Conservation (phyloP, 140 eudicot species). For the Bidens hawaiensis region DNA sequence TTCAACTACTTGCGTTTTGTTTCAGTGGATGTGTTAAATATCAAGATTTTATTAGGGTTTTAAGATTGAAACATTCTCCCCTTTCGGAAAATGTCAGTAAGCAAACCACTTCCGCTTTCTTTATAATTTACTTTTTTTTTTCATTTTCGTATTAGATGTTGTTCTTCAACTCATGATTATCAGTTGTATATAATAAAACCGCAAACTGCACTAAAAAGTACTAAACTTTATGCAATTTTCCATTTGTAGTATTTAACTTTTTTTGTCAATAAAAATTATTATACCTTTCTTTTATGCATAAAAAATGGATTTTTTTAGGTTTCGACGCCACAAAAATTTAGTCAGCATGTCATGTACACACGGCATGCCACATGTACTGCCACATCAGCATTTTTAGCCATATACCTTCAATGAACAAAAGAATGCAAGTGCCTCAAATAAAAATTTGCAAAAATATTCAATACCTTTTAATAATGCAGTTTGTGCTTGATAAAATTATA, state of each 20-base stretch:
- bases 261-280: background rate
- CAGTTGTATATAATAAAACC: background rate
- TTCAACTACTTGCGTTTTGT: conserved; percentile 5
- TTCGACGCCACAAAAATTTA: background rate
- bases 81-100: conserved; percentile 65
- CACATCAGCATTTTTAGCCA: too few species aligned
- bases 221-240: background rate
- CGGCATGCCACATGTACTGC: background rate
- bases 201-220: background rate
- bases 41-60: conserved; percentile 50
- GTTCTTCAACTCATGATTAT: background rate
- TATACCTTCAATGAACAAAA: too few species aligned
- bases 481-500: too few species aligned
- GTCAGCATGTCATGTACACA: background rate
- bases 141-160: background rate
- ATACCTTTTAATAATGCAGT: too few species aligned
- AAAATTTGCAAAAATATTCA: too few species aligned
- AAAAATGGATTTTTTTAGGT: background rate
- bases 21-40: conserved; percentile 73
- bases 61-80: conserved; percentile 62
- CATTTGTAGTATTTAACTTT: background rate
- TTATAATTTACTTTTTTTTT: too few species aligned
- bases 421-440: too few species aligned
- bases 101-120: background rate
- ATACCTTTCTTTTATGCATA: background rate